These are phyloP conservation scores for Phalaenopsis aphrodite DNA, from an alignment of 106 monocot species.

Conservation along the genomic window DNA sequence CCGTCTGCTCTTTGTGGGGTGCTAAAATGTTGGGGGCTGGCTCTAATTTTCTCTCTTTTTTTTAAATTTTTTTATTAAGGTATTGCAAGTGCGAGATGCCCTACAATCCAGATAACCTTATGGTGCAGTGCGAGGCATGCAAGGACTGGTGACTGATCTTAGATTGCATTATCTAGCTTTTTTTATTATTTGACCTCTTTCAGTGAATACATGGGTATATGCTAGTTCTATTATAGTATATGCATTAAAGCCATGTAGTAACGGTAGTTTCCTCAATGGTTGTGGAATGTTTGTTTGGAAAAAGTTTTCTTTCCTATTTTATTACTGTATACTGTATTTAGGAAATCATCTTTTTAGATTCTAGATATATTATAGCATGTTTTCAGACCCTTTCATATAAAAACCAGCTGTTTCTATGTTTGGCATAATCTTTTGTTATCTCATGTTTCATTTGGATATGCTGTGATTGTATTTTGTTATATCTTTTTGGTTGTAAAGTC, in stretches of 20 bases:
- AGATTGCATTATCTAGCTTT: background rate
- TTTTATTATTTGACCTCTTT: background rate
- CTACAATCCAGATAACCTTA: constrained; percentile 27
- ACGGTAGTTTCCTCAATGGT: background rate
- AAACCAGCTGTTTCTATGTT: background rate
- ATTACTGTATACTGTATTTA: background rate
- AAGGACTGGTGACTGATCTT: constrained; percentile 21
- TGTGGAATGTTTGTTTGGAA: background rate
- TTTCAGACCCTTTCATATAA: background rate
- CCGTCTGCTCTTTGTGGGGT: background rate
- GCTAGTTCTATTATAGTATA: background rate
- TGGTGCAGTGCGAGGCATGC: constrained; percentile 31
- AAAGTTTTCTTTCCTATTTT: background rate
- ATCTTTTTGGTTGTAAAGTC: background rate
- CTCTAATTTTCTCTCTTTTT: background rate
- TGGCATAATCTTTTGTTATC: background rate
- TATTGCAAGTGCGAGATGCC: constrained; percentile 34
- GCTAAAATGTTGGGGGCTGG: background rate
- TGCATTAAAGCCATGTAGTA: background rate
- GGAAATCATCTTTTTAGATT: background rate
- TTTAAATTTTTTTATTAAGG: constrained; percentile 4
- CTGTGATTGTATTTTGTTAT: background rate
- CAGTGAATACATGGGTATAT: background rate
- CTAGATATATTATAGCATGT: background rate
- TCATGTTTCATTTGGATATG: background rate